Percentiles rank a stretch among this genome's conserved stretches.
These are phyloP conservation scores for Nicotiana noctiflora DNA, from an alignment of 257 asterid species.

Conservation along the genomic window DNA sequence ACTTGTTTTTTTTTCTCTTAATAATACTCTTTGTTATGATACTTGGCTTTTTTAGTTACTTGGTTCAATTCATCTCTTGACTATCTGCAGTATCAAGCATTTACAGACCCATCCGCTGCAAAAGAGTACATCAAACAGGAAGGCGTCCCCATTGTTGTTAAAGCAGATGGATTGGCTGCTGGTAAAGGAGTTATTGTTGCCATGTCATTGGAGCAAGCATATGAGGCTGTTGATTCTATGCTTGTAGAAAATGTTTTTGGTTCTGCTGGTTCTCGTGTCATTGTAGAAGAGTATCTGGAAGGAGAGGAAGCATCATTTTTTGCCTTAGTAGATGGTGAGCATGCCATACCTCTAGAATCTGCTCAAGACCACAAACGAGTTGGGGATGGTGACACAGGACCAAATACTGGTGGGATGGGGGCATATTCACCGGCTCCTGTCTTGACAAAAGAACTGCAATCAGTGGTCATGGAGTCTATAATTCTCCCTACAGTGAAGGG, in stretches of 20 bases:
- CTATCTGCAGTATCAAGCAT: constrained; percentile 66
- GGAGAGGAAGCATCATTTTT: constrained; percentile 97
- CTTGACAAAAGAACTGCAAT: constrained; percentile 70
- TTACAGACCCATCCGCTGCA: constrained; percentile 59
- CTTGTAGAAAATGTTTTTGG: constrained; percentile 77
- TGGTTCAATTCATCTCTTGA: neutral
- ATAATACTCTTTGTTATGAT: neutral
- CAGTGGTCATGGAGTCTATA: constrained; percentile 67
- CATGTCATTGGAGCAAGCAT: constrained; percentile 68
- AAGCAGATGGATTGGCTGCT: constrained; percentile 94
- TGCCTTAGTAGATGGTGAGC: constrained; percentile 87
- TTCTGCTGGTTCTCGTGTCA: constrained; percentile 67
- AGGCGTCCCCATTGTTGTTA: constrained; percentile 83
- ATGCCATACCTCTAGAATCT: constrained; percentile 84
- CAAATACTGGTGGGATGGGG: constrained; percentile 99
- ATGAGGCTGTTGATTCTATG: constrained; percentile 85
- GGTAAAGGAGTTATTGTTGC: constrained; percentile 96
- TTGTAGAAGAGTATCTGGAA: constrained; percentile 80
- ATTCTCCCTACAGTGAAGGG: constrained; percentile 93
- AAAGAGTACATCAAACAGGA: constrained; percentile 65
- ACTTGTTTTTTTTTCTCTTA: neutral
- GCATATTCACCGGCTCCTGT: constrained; percentile 96
- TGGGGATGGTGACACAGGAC: constrained; percentile 92
- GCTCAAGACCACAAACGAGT: constrained; percentile 98
- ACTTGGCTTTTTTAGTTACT: neutral